Evolutionary conservation across 257 asterid genomes (phyloP).

Genomic region (Petunia secreta): DNA sequence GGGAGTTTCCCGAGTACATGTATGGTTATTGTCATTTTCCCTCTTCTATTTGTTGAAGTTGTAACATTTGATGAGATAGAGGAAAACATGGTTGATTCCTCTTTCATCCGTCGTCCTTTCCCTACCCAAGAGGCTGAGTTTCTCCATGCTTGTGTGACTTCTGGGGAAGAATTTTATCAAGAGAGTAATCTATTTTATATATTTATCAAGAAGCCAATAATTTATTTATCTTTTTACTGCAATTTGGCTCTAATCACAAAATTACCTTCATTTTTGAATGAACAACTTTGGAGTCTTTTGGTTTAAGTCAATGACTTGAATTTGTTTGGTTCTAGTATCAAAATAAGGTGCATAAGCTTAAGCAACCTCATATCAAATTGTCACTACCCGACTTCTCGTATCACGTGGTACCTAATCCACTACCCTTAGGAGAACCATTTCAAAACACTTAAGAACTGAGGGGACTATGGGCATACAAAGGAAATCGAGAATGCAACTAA

Average conservation of each 20-base stretch:
- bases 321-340: slow-evolving; percentile 3
- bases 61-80: not conserved
- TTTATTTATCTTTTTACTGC: not conserved
- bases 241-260: not conserved
- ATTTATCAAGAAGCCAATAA: too few relatives aligned
- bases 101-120: not conserved
- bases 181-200: not conserved
- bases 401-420: too few relatives aligned
- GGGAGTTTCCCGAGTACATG: not conserved
- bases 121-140: not conserved
- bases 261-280: slow-evolving; percentile 12
- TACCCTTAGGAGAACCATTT: too few relatives aligned
- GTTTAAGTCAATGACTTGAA: slow-evolving; percentile 4
- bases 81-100: not conserved
- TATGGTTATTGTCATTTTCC: not conserved
- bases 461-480: not conserved
- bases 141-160: not conserved
- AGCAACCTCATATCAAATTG: not conserved
- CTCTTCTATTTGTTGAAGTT: not conserved
- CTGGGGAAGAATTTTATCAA: not conserved
- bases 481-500: slow-evolving; percentile 2
- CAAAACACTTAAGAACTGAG: not conserved
- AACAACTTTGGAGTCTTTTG: not conserved
- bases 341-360: not conserved
- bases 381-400: too few relatives aligned